These are phyloP conservation scores for Colletotrichum limetticola DNA, from an alignment of 2,329 filamentous ascomycete genomes.

Conservation along the genomic window DNA sequence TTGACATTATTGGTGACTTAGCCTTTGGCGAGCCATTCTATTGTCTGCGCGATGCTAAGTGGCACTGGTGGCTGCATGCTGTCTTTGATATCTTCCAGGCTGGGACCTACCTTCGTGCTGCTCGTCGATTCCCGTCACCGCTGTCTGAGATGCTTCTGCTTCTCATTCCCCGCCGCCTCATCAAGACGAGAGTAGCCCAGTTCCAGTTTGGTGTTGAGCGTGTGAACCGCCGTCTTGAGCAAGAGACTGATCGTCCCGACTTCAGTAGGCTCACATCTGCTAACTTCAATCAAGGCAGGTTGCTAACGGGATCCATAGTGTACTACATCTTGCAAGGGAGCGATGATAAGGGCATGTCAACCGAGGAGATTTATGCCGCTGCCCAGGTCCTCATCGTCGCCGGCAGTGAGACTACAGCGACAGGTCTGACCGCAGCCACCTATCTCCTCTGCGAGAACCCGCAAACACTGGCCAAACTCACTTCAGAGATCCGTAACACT, in stretches of 20 bases:
- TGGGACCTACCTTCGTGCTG: constrained; percentile 27
- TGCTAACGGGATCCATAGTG: constrained; percentile 4
- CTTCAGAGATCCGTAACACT: constrained; percentile 48
- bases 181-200: constrained; percentile 24
- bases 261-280: constrained; percentile 11
- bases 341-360: constrained; percentile 23
- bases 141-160: constrained; percentile 25
- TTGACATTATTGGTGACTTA: constrained; percentile 45
- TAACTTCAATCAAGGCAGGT: too few relatives aligned
- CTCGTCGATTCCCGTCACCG: constrained; percentile 24
- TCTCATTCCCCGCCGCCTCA: constrained; percentile 25
- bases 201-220: constrained; percentile 30
- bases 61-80: constrained; percentile 42
- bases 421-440: constrained; percentile 40
- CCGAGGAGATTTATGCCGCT: constrained; percentile 26
- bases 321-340: constrained; percentile 25
- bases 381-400: constrained; percentile 42
- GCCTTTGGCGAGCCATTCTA: constrained; percentile 44
- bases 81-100: constrained; percentile 39
- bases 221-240: constrained; percentile 18
- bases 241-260: constrained; percentile 19
- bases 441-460: constrained; percentile 46
- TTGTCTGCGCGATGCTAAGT: constrained; percentile 38
- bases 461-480: constrained; percentile 42
- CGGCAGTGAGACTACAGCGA: constrained; percentile 49